Percentiles rank a stretch among this genome's conserved stretches.
Conservation (phyloP, 345 rosid genomes). For the Capsella bursapastoris region DNA sequence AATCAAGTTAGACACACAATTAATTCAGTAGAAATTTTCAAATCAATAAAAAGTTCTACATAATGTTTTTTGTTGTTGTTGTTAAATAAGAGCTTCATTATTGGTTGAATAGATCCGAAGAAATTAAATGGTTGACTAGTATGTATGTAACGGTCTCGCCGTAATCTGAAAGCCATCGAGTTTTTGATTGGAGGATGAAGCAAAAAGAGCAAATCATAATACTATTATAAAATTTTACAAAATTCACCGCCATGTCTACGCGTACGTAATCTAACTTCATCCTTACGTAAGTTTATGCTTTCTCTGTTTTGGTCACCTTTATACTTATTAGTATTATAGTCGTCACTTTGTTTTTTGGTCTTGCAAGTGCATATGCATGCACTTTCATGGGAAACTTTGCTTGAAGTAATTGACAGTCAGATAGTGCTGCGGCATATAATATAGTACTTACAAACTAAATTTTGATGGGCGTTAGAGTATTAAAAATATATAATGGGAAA, state of each 20-base stretch:
- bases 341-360: background rate
- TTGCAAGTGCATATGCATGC: background rate
- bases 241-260: constrained; percentile 24
- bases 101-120: background rate
- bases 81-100: too few relatives aligned
- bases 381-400: constrained; percentile 10
- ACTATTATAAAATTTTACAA: constrained; percentile 4
- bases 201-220: constrained; percentile 3
- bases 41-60: too few relatives aligned
- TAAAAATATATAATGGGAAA: background rate
- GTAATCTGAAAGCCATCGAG: constrained; percentile 28
- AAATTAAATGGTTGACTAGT: background rate
- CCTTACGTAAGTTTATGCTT: constrained; percentile 22
- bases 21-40: too few relatives aligned
- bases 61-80: too few relatives aligned
- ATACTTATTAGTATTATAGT: too few relatives aligned
- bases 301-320: constrained; percentile 12
- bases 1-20: too few relatives aligned
- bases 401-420: background rate
- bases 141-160: constrained; percentile 22
- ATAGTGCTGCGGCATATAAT: background rate
- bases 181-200: constrained; percentile 23
- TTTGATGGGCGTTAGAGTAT: background rate
- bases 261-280: constrained; percentile 31
- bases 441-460: background rate